These are phyloP conservation scores for Bacidia rubella DNA, from an alignment of 495 filamentous ascomycete genomes.

Conservation along the genomic window DNA sequence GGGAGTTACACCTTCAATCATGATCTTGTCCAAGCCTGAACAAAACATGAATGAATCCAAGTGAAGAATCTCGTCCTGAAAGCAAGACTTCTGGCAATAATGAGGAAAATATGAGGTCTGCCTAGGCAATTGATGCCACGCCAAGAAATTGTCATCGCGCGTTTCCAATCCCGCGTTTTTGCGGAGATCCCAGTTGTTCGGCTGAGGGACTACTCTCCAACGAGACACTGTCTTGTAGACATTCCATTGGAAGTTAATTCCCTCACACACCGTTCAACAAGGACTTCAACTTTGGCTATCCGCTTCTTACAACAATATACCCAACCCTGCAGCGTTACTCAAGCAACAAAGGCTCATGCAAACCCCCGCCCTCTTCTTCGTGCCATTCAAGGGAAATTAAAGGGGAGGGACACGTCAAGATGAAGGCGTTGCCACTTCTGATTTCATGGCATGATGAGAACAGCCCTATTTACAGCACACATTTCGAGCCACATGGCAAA, in stretches of 20 bases:
- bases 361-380: neutral
- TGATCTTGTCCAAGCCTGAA: no score
- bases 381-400: neutral
- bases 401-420: constrained; percentile 27
- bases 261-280: neutral
- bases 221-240: neutral
- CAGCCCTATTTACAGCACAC: constrained; percentile 84
- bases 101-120: no score
- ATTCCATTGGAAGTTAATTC: neutral
- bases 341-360: neutral
- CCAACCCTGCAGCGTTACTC: neutral
- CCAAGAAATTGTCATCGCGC: no score
- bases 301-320: neutral
- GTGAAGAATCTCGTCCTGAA: no score
- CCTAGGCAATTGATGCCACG: no score
- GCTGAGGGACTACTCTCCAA: neutral
- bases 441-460: constrained; percentile 96
- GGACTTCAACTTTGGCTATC: neutral
- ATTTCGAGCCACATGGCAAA: constrained; percentile 91
- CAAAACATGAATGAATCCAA: no score
- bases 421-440: constrained; percentile 84
- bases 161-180: no score
- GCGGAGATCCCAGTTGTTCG: neutral
- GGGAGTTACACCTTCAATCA: no score
- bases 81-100: no score